A percentile compares a stretch with the other conserved stretches of the same genome.
These are phyloP conservation scores for Hepatocystis sp. DNA, from an alignment of 169 alveolate genomes.

Conservation along the genomic window DNA sequence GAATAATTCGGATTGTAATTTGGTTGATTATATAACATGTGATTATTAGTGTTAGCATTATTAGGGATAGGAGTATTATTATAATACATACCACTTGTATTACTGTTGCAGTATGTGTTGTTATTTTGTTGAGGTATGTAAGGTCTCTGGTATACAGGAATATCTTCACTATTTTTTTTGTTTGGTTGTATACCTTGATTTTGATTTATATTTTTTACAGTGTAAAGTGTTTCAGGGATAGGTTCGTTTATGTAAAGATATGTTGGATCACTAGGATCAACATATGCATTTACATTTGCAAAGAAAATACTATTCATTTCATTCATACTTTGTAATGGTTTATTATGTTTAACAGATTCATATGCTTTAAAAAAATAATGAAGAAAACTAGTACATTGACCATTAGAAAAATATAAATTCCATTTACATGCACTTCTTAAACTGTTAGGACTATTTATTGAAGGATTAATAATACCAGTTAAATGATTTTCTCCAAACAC, in stretches of 20 bases:
- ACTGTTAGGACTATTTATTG: constrained; percentile 57
- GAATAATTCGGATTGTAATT: constrained; percentile 6
- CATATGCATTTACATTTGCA: constrained; percentile 68
- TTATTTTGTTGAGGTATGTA: constrained; percentile 22
- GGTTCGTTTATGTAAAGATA: constrained; percentile 72
- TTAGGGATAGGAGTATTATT: neutral
- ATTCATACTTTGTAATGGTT: constrained; percentile 34
- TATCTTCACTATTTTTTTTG: constrained; percentile 17
- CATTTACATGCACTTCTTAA: constrained; percentile 55
- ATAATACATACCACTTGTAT: neutral
- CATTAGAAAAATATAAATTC: constrained; percentile 57
- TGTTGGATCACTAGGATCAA: constrained; percentile 76
- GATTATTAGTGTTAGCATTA: constrained; percentile 1
- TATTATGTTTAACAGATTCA: constrained; percentile 56
- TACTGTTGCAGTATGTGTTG: neutral
- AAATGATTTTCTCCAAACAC: constrained; percentile 68
- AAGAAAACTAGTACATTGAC: constrained; percentile 69
- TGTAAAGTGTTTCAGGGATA: constrained; percentile 18
- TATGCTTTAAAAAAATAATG: constrained; percentile 54
- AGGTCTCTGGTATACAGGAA: constrained; percentile 64
- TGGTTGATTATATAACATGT: constrained; percentile 17
- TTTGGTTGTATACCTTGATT: too few relatives aligned
- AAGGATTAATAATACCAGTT: constrained; percentile 51
- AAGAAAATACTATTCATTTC: constrained; percentile 55
- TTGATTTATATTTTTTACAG: constrained; percentile 18